Conservation (phyloP, 2,329 filamentous ascomycete genomes). For the Diaporthe humulicola region DNA sequence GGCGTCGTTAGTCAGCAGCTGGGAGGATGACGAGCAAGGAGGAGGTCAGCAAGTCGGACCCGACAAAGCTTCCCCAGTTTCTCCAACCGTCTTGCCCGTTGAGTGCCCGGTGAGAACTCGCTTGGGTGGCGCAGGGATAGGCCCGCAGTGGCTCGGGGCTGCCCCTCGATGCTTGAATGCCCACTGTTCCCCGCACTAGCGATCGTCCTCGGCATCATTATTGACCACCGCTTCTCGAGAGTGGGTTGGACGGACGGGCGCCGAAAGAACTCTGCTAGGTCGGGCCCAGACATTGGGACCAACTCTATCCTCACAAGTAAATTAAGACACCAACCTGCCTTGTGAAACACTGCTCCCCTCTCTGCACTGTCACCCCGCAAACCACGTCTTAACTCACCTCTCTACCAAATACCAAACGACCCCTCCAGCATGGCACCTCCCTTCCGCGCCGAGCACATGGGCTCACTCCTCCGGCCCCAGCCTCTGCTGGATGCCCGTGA, state of each 20-base stretch:
- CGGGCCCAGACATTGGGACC: background rate
- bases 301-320: background rate
- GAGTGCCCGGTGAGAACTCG: background rate
- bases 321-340: background rate
- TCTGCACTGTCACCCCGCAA: background rate
- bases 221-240: slow-evolving; percentile 22
- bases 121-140: background rate
- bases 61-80: background rate
- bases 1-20: background rate
- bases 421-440: slow-evolving; percentile 47
- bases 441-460: slow-evolving; percentile 53
- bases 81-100: too few species aligned
- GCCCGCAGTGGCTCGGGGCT: background rate
- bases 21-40: background rate
- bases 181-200: slow-evolving; percentile 23
- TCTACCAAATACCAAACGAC: background rate
- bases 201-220: slow-evolving; percentile 30
- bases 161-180: background rate
- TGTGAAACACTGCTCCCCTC: background rate
- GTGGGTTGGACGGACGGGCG: slow-evolving; percentile 11
- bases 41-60: slow-evolving; percentile 2
- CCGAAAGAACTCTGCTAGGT: slow-evolving; percentile 22
- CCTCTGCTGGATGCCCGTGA: slow-evolving; percentile 63
- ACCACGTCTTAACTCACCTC: background rate
- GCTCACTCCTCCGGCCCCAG: slow-evolving; percentile 52